Conservation (phyloP, 371 early-diverging fungal species). For the Mucor circinelloides region DNA sequence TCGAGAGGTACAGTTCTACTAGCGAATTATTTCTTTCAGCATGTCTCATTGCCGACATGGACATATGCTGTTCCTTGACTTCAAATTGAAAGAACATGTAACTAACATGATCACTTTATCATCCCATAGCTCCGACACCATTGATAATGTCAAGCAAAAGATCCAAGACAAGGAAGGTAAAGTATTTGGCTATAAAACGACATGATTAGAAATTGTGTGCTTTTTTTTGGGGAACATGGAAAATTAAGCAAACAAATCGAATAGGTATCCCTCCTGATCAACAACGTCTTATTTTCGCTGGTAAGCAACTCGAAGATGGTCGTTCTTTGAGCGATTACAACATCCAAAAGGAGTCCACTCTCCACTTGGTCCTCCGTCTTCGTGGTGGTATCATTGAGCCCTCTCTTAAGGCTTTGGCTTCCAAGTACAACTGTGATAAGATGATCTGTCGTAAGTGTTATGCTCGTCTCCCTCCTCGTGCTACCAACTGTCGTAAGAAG, state of each 20-base stretch:
- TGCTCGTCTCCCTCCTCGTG: conserved; percentile 99
- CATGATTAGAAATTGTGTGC: too few species aligned
- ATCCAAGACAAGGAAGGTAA: conserved; percentile 94
- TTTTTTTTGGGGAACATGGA: neutral
- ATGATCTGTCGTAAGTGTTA: conserved; percentile 99
- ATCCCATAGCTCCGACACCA: conserved; percentile 80
- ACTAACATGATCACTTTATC: conserved; percentile 35
- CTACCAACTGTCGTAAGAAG: conserved; percentile 99
- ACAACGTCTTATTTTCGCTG: conserved; percentile 99
- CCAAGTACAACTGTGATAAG: conserved; percentile 99
- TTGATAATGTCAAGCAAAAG: conserved; percentile 97
- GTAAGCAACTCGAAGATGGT: conserved; percentile 99
- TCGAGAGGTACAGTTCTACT: conserved; percentile 58
- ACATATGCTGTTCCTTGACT: neutral
- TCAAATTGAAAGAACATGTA: neutral
- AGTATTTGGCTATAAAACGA: neutral
- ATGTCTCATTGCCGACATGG: neutral
- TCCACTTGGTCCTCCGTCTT: conserved; percentile 98
- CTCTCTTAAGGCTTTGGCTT: conserved; percentile 95
- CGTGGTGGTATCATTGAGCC: conserved; percentile 98
- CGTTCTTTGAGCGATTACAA: conserved; percentile 89
- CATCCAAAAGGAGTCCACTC: conserved; percentile 97
- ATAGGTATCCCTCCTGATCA: conserved; percentile 98
- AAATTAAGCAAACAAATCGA: neutral
- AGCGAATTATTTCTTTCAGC: neutral